phyloP scores from a whole-genome alignment of 2,329 filamentous ascomycete species.

The Stenocarpella maydis region DNA sequence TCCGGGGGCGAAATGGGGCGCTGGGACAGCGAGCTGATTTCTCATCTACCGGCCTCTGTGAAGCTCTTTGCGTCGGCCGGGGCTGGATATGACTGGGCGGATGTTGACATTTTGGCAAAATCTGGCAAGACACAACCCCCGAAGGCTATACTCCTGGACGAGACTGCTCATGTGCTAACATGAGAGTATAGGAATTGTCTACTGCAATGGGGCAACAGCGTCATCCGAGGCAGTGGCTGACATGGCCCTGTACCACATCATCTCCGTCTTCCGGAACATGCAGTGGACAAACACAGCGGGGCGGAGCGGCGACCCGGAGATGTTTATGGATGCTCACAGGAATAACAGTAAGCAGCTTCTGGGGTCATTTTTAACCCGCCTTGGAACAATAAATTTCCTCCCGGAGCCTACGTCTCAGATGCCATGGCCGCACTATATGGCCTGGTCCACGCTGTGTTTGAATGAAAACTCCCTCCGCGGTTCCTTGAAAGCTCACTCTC shows the following conservation, averaged over 20 bases:
- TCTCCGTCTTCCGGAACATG: constrained; percentile 74
- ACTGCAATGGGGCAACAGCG: constrained; percentile 76
- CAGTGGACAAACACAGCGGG: constrained; percentile 67
- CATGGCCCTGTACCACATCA: constrained; percentile 72
- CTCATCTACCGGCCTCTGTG: constrained; percentile 61
- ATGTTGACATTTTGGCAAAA: constrained; percentile 67
- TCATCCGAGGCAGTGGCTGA: constrained; percentile 79
- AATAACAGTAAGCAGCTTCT: too few relatives aligned
- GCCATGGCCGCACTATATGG: too few relatives aligned
- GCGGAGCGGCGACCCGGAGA: constrained; percentile 49
- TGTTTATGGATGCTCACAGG: constrained; percentile 62
- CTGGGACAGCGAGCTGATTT: constrained; percentile 69
- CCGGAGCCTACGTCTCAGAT: too few relatives aligned
- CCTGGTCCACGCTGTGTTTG: too few relatives aligned
- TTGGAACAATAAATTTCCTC: too few relatives aligned
- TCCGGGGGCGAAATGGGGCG: constrained; percentile 72
- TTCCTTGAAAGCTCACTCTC: too few relatives aligned
- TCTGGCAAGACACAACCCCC: constrained; percentile 54
- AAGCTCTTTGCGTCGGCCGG: constrained; percentile 71
- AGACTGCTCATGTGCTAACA: constrained; percentile 62
- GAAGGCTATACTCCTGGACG: background rate
- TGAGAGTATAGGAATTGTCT: constrained; percentile 64
- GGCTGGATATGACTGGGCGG: constrained; percentile 73
- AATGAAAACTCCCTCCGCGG: too few relatives aligned
- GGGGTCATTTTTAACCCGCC: too few relatives aligned